Base-by-base conservation (phyloP, 2,329 filamentous ascomycete genomes). In the Xylariaceae sp. region DNA sequence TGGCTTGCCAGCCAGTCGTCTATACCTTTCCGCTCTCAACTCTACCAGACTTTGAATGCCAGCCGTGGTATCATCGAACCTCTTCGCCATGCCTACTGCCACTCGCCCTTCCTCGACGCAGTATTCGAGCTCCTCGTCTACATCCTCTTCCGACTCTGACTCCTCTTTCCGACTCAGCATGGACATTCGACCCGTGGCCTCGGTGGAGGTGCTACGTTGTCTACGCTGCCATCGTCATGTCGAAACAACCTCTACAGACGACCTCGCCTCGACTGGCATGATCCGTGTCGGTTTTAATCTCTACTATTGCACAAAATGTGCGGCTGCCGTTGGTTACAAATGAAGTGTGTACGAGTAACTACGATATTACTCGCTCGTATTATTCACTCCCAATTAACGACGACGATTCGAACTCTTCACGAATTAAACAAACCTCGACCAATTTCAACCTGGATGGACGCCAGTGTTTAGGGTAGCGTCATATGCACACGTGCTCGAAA, bases 221-320 rank as follows among this genome's bases (percentile, higher is more conserved):
- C 62, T 71, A 19, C 84, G 85, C 65, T 88, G 85, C 76, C 81
- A 87, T 69, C 82, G 86, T 56, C 79, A 81, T 52, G 83, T 84
- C 52, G 85, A 88, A 75, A 79, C 82, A 24, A 86, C 84, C 6
- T 80, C 82, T 7, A 85, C 83, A 28, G 84, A 87, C 70, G 83
- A 87, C 71, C 76, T 80, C 46, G 76, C 74, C 63, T 76, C 82
- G 39, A 82, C 77, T 56, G 85, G 85, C 60, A 88, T 88, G 85
- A 81, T 88, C 12, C 80, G 82, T 67, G 85, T 88, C 60, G 84
- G 84, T 2, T 82, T 84, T 71, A 86, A 86, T 71, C 81, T 87
- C 59, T 87, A 87, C 76, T 88, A 88, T 73, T 88, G 86, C 74
- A 78, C 82, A 57, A 79, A 83, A 31, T 88, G 86, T 69, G 86